phyloP scores from a whole-genome alignment of 2,329 filamentous ascomycete genomes.

The Cercospora sesami region DNA sequence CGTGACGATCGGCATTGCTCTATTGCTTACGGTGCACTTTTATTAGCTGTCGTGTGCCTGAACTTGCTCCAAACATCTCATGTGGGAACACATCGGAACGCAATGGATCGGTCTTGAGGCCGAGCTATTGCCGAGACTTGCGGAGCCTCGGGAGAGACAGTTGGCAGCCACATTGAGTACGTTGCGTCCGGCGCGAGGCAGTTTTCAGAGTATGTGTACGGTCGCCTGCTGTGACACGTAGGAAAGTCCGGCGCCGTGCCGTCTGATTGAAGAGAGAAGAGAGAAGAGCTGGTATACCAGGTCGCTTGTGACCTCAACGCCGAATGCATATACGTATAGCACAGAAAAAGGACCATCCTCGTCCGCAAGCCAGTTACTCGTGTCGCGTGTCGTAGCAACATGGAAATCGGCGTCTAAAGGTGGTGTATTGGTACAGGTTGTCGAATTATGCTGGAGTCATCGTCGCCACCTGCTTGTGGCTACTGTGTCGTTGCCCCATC shows the following conservation, averaged over 20 bases:
- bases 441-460: conserved; percentile 5
- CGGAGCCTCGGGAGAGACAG: conserved; percentile 6
- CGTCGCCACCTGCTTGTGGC: conserved; percentile 10
- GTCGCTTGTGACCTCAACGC: conserved; percentile 3
- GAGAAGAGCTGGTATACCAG: conserved; percentile 11
- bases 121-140: conserved; percentile 8
- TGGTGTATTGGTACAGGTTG: conserved; percentile 15
- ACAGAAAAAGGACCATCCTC: conserved; percentile 13
- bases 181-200: background rate
- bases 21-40: background rate
- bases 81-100: background rate
- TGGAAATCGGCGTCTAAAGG: conserved; percentile 6
- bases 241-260: background rate
- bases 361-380: conserved; percentile 1
- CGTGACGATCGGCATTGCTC: background rate
- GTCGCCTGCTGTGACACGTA: background rate
- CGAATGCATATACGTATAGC: conserved; percentile 12
- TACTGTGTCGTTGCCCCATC: conserved; percentile 7
- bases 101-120: background rate
- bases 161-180: background rate
- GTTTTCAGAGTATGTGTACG: background rate
- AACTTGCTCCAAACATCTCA: background rate
- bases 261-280: background rate
- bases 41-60: background rate
- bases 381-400: conserved; percentile 12